Conservation (phyloP, 495 filamentous ascomycete species). For the Tetracladium marchalianum region DNA sequence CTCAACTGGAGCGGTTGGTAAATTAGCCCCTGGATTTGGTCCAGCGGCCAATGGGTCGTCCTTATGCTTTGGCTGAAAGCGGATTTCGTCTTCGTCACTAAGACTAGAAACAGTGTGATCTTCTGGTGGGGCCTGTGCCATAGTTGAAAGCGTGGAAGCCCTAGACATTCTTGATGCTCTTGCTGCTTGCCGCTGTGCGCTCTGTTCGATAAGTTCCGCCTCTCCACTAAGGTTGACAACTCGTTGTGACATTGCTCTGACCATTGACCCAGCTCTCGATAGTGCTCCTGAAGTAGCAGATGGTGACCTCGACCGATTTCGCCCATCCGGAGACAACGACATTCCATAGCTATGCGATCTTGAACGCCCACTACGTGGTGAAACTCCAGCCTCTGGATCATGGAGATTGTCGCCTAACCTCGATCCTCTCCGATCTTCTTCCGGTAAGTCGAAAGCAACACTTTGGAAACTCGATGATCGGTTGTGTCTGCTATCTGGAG, state of each 20-base stretch:
- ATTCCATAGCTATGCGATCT: constrained; percentile 38
- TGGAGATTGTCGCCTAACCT: constrained; percentile 55
- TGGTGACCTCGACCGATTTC: constrained; percentile 49
- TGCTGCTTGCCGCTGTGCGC: constrained; percentile 18
- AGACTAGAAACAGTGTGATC: constrained; percentile 11
- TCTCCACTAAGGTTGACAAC: constrained; percentile 93
- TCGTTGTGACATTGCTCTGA: constrained; percentile 94
- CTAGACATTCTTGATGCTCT: background rate
- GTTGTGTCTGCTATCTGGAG: constrained; percentile 39
- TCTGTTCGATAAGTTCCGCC: constrained; percentile 36
- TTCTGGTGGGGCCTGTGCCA: too few species aligned
- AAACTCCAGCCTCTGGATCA: constrained; percentile 41
- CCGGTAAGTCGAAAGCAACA: constrained; percentile 30
- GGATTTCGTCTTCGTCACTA: constrained; percentile 10
- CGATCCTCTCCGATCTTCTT: constrained; percentile 26
- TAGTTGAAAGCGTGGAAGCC: too few species aligned
- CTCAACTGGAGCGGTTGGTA: constrained; percentile 16
- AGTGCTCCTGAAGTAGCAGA: constrained; percentile 35
- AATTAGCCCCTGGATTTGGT: constrained; percentile 2
- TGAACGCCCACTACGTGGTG: constrained; percentile 26
- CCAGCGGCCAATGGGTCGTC: constrained; percentile 14
- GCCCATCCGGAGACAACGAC: constrained; percentile 33
- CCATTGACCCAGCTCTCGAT: constrained; percentile 79
- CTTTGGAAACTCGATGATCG: constrained; percentile 54
- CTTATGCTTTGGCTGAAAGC: constrained; percentile 12